Percentiles rank a stretch among this genome's conserved stretches.
These are phyloP conservation scores for Chrysoporthe austroafricana DNA, from an alignment of 2,329 filamentous ascomycete species.

Conservation along the genomic window DNA sequence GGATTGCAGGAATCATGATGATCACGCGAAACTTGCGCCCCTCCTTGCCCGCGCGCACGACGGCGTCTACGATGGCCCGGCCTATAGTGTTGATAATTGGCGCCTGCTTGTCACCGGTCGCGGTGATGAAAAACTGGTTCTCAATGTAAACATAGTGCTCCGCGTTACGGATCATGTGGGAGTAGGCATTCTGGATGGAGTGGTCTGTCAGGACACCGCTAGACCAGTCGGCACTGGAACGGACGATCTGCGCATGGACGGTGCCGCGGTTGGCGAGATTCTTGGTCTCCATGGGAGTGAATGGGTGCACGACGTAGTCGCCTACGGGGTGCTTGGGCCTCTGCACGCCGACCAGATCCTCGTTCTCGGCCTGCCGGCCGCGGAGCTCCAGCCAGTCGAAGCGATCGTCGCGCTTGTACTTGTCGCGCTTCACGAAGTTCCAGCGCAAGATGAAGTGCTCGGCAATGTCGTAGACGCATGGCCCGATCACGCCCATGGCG, in stretches of 20 bases:
- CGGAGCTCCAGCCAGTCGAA: slow-evolving; percentile 87
- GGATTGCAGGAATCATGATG: slow-evolving; percentile 85
- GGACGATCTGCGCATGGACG: slow-evolving; percentile 81
- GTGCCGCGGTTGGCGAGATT: slow-evolving; percentile 68
- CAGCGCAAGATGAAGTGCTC: slow-evolving; percentile 94
- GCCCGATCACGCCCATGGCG: slow-evolving; percentile 86
- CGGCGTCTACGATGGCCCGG: slow-evolving; percentile 85
- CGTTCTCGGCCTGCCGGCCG: slow-evolving; percentile 75
- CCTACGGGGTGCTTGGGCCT: slow-evolving; percentile 87
- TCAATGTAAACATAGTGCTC: slow-evolving; percentile 97
- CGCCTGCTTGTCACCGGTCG: slow-evolving; percentile 83
- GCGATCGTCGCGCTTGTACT: slow-evolving; percentile 85
- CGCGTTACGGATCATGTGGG: slow-evolving; percentile 81
- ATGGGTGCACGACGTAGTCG: slow-evolving; percentile 81
- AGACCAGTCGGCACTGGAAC: slow-evolving; percentile 91
- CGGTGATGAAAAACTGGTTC: slow-evolving; percentile 98
- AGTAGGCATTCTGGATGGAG: slow-evolving; percentile 86
- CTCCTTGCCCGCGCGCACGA: slow-evolving; percentile 79
- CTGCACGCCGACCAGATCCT: slow-evolving; percentile 87
- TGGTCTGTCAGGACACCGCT: slow-evolving; percentile 85
- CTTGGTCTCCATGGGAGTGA: slow-evolving; percentile 71
- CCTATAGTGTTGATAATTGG: slow-evolving; percentile 91
- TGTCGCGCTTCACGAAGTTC: slow-evolving; percentile 97
- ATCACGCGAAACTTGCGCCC: slow-evolving; percentile 89
- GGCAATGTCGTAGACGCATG: slow-evolving; percentile 89